These are phyloP conservation scores for Colletotrichum limetticola DNA, from an alignment of 2,329 filamentous ascomycete species.

Conservation along the genomic window DNA sequence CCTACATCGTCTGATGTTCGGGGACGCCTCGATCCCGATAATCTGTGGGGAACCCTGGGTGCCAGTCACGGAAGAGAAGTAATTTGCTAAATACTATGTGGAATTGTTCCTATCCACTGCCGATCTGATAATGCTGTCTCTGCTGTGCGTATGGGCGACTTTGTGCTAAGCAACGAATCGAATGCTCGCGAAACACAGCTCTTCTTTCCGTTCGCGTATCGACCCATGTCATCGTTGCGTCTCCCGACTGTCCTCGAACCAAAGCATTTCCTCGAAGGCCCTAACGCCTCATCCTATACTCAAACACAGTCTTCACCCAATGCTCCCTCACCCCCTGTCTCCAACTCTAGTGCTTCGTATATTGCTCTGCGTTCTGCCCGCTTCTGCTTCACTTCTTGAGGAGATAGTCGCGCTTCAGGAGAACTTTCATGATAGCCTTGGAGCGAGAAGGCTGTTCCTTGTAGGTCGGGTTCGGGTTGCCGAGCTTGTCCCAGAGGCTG, in stretches of 20 bases:
- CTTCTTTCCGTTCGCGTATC: background rate
- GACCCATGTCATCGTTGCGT: background rate
- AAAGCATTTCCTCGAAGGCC: background rate
- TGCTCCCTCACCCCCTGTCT: background rate
- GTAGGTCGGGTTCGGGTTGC: conserved; percentile 36
- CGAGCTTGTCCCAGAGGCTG: conserved; percentile 75
- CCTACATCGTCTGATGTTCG: conserved; percentile 24
- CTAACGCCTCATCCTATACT: background rate
- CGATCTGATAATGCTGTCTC: background rate
- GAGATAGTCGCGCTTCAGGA: background rate
- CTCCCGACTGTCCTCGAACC: background rate
- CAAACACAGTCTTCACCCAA: background rate
- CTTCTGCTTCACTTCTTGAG: background rate
- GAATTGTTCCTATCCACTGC: background rate
- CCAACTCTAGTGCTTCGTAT: background rate
- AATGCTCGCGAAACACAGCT: background rate
- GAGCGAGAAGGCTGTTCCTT: background rate
- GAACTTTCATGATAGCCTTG: background rate
- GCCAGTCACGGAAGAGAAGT: background rate
- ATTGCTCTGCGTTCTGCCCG: background rate
- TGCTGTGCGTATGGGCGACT: background rate
- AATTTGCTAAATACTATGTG: background rate
- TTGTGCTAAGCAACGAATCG: background rate
- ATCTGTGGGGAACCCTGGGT: background rate
- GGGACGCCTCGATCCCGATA: conserved; percentile 2